Evolutionary conservation across 2,329 filamentous ascomycete genomes (phyloP).

Genomic region (Fusarium concolor): DNA sequence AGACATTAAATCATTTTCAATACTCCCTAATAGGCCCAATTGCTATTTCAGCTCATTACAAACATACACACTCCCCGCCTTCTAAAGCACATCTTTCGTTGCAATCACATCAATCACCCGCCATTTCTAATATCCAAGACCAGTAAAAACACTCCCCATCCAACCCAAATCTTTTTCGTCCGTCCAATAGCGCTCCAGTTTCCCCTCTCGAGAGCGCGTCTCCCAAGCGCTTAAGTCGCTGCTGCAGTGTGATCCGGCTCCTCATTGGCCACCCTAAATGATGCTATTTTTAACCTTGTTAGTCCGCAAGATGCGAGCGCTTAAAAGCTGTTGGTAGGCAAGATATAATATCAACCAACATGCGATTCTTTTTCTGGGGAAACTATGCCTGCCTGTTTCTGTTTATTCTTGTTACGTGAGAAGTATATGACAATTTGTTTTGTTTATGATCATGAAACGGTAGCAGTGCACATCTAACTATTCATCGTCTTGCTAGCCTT

Average conservation of each 20-base stretch:
- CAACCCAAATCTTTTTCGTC: conserved; percentile 11
- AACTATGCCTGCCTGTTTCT: neutral
- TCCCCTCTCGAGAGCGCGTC: conserved; percentile 38
- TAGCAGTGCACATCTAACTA: conserved; percentile 31
- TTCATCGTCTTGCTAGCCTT: conserved; percentile 20
- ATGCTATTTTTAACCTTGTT: conserved; percentile 41
- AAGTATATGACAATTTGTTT: neutral
- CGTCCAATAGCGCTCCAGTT: conserved; percentile 16
- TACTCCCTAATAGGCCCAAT: conserved; percentile 8
- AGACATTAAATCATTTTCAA: neutral
- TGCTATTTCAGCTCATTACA: conserved; percentile 10
- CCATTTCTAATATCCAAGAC: neutral
- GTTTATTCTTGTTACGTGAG: neutral
- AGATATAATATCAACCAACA: conserved; percentile 34
- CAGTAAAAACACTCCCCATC: conserved; percentile 27
- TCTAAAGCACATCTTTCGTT: neutral
- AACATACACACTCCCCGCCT: conserved; percentile 13
- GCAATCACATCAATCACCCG: conserved; percentile 36
- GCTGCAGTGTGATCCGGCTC: conserved; percentile 49
- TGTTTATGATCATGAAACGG: conserved; percentile 42
- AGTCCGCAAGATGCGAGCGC: conserved; percentile 33
- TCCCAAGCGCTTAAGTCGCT: conserved; percentile 37
- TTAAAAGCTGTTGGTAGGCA: conserved; percentile 15
- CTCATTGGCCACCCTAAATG: conserved; percentile 44
- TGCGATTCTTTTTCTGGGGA: conserved; percentile 8